Percentiles rank a stretch among this genome's conserved stretches.
Conservation (phyloP, 352 stramenopile genomes). For the Phytophthora melonis region DNA sequence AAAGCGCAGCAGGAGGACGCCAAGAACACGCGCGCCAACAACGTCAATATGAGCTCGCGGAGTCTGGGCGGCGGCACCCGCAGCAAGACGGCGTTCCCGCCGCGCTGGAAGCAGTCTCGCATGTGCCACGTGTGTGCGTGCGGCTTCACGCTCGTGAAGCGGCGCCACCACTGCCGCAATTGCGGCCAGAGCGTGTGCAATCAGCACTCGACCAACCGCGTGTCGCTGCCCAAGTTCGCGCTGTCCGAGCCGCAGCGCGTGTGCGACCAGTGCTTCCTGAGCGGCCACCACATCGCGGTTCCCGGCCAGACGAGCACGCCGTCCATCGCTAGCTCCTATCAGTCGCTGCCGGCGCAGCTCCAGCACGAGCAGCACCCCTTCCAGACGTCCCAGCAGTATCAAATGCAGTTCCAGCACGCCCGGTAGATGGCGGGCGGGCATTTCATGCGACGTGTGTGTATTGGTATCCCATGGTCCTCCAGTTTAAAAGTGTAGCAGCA, state of each 20-base stretch:
- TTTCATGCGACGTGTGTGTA: constrained; percentile 20
- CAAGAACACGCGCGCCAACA: constrained; percentile 30
- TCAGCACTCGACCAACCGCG: constrained; percentile 81
- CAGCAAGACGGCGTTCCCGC: constrained; percentile 67
- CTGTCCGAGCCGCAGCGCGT: constrained; percentile 78
- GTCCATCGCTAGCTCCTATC: constrained; percentile 51
- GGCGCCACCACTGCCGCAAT: constrained; percentile 86
- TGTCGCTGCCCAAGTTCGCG: constrained; percentile 78
- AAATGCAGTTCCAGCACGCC: constrained; percentile 45
- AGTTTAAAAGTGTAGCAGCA: constrained; percentile 31
- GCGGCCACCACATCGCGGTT: constrained; percentile 64
- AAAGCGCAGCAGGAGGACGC: constrained; percentile 37
- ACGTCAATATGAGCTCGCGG: constrained; percentile 29
- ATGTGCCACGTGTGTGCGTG: constrained; percentile 75
- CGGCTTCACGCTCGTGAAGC: constrained; percentile 72
- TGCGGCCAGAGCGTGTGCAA: constrained; percentile 81
- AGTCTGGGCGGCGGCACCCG: constrained; percentile 37
- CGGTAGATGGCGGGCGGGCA: constrained; percentile 24
- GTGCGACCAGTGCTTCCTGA: constrained; percentile 85
- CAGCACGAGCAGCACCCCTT: constrained; percentile 50
- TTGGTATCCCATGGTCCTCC: background rate
- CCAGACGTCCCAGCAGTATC: constrained; percentile 42
- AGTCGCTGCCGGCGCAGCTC: constrained; percentile 48
- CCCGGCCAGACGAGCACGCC: constrained; percentile 35
- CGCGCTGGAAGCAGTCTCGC: constrained; percentile 79